Conservation (phyloP, 2,329 filamentous ascomycete genomes). For the Beauveria medogensis region DNA sequence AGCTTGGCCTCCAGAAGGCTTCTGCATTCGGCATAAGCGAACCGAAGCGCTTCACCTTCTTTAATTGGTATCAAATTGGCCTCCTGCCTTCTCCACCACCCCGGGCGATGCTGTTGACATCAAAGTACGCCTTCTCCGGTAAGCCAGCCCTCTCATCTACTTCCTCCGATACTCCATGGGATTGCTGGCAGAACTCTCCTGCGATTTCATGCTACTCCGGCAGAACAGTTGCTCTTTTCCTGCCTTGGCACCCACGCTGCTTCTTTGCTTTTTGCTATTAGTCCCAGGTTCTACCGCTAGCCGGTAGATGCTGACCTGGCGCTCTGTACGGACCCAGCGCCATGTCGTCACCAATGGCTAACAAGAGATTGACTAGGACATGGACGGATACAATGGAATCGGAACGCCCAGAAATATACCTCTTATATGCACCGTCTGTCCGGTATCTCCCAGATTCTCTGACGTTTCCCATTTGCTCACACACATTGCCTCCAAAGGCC, state of each 20-base stretch:
- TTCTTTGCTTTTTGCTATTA: constrained; percentile 13
- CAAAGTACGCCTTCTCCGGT: constrained; percentile 2
- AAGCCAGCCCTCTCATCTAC: background rate
- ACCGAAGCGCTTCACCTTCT: background rate
- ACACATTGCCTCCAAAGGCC: constrained; percentile 87
- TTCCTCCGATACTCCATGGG: background rate
- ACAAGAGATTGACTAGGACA: constrained; percentile 22
- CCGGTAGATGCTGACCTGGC: background rate
- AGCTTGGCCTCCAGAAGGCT: constrained; percentile 1
- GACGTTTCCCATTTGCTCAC: constrained; percentile 89
- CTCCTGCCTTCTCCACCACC: background rate
- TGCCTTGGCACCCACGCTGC: constrained; percentile 10
- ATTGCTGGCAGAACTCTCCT: constrained; percentile 9
- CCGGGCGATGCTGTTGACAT: background rate
- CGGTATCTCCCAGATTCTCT: constrained; percentile 71
- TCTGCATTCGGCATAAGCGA: background rate
- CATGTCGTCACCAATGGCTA: background rate
- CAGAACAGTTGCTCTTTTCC: constrained; percentile 20
- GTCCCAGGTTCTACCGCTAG: background rate
- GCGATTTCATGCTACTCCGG: constrained; percentile 8
- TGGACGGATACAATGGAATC: constrained; percentile 21
- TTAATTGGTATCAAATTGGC: background rate
- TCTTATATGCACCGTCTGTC: constrained; percentile 76
- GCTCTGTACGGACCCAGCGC: background rate
- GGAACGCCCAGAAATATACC: constrained; percentile 41